These are phyloP conservation scores for Adansonia gregorii DNA, from an alignment of 441 rosid genomes.

Conservation along the genomic window DNA sequence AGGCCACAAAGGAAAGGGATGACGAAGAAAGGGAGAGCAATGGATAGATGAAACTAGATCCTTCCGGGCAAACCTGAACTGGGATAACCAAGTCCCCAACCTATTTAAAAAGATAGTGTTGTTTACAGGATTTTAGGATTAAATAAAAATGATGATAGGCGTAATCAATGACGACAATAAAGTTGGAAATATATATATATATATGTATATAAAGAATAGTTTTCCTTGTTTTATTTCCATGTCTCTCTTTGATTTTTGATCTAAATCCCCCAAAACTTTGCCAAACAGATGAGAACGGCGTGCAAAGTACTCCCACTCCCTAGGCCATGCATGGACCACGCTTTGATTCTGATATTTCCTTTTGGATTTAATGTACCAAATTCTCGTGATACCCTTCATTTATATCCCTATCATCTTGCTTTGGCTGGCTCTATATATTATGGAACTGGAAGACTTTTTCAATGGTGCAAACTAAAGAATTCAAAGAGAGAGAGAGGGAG, in stretches of 20 bases:
- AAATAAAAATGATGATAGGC: constrained; percentile 9
- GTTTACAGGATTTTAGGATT: constrained; percentile 25
- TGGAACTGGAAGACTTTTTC: not conserved
- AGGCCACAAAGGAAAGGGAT: not conserved
- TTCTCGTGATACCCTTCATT: constrained; percentile 34
- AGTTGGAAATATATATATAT: not conserved
- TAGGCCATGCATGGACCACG: constrained; percentile 48
- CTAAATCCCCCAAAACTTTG: constrained; percentile 11
- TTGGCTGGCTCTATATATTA: constrained; percentile 10
- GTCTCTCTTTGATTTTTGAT: constrained; percentile 1
- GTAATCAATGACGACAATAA: constrained; percentile 43
- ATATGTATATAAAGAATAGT: not conserved
- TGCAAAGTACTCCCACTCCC: constrained; percentile 32
- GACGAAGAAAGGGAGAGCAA: not conserved
- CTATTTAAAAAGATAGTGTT: constrained; percentile 26
- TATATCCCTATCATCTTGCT: constrained; percentile 18
- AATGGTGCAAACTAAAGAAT: constrained; percentile 10
- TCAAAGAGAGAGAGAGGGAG: not conserved
- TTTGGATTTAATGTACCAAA: constrained; percentile 27
- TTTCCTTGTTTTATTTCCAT: not conserved
- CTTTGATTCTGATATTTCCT: constrained; percentile 17
- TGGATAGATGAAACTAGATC: constrained; percentile 19
- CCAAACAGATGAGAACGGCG: constrained; percentile 28
- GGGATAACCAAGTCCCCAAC: constrained; percentile 37
- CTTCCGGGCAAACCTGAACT: constrained; percentile 4